A percentile compares a stretch with the other conserved stretches of the same genome.
These are phyloP conservation scores for Pisolithus albus DNA, from an alignment of 768 basidiomycete genomes.

Conservation along the genomic window DNA sequence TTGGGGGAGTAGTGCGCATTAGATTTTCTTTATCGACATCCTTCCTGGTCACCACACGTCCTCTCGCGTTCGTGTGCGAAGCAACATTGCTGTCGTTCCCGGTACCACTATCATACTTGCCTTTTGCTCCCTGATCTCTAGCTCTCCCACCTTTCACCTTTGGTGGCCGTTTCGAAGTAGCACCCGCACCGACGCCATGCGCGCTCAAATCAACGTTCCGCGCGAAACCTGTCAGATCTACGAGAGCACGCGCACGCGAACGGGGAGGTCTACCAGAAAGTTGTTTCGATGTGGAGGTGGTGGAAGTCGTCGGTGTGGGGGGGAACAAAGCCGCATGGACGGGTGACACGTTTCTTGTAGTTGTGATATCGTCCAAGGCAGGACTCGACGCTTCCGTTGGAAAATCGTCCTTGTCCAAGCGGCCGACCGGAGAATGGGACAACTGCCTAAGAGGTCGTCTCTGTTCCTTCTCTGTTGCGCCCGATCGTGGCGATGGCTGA, in stretches of 20 bases:
- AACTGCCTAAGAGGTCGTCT: conserved; percentile 1
- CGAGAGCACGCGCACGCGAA: conserved; percentile 28
- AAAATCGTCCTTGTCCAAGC: background rate
- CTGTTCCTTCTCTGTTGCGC: conserved; percentile 3
- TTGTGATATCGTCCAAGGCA: background rate
- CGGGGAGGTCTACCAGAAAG: conserved; percentile 25
- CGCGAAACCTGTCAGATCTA: conserved; percentile 34
- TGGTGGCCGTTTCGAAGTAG: background rate
- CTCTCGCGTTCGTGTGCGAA: conserved; percentile 12
- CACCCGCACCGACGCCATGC: conserved; percentile 19
- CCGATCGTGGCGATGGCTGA: conserved; percentile 11
- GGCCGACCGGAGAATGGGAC: background rate
- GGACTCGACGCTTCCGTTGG: too few species aligned
- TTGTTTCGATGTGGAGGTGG: conserved; percentile 14
- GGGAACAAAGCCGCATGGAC: conserved; percentile 9
- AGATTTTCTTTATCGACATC: conserved; percentile 25
- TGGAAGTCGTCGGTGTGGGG: conserved; percentile 18
- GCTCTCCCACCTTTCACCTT: conserved; percentile 5
- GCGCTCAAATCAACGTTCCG: conserved; percentile 26
- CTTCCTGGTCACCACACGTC: conserved; percentile 10
- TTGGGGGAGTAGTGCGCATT: background rate
- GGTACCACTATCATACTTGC: background rate
- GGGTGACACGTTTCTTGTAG: conserved; percentile 6
- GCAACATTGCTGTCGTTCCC: background rate
- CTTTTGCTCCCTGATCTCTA: background rate